phyloP scores from a whole-genome alignment of 2,329 filamentous ascomycete genomes.

The Fusarium tanahbumbuense region DNA sequence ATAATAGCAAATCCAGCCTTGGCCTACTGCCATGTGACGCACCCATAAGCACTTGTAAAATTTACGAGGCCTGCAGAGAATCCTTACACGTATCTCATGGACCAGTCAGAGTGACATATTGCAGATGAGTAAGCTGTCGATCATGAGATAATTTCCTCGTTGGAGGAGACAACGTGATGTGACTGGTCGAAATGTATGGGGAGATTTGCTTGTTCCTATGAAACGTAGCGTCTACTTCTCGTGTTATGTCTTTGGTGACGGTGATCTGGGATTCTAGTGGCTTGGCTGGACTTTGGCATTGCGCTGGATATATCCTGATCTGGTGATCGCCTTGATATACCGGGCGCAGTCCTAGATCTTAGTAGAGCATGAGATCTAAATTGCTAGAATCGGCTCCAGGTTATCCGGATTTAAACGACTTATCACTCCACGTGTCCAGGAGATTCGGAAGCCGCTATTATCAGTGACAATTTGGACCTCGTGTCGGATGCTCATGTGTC shows the following conservation, averaged over 20 bases:
- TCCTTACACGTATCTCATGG: conserved; percentile 1
- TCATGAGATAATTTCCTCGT: conserved; percentile 11
- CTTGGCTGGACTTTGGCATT: not conserved
- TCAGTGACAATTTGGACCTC: not conserved
- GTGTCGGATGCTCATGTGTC: not conserved
- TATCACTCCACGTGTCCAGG: not conserved
- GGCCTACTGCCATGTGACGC: conserved; percentile 14
- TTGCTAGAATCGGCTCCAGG: not conserved
- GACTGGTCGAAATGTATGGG: not conserved
- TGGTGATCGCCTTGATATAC: not conserved
- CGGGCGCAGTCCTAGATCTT: not conserved
- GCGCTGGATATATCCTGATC: not conserved
- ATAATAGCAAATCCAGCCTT: conserved; percentile 17
- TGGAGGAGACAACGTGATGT: not conserved
- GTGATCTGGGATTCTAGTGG: not conserved
- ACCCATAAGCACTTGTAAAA: conserved; percentile 26
- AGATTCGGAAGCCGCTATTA: accelerated
- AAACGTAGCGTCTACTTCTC: conserved; percentile 17
- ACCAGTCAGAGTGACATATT: conserved; percentile 7
- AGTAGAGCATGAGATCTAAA: not conserved
- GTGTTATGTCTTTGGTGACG: not conserved
- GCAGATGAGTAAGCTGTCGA: conserved; percentile 12
- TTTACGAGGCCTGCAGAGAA: conserved; percentile 3
- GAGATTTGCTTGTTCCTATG: not conserved
- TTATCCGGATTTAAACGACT: not conserved